Evolutionary conservation across 768 basidiomycete genomes (phyloP).

Genomic region (Mycena vitilis): DNA sequence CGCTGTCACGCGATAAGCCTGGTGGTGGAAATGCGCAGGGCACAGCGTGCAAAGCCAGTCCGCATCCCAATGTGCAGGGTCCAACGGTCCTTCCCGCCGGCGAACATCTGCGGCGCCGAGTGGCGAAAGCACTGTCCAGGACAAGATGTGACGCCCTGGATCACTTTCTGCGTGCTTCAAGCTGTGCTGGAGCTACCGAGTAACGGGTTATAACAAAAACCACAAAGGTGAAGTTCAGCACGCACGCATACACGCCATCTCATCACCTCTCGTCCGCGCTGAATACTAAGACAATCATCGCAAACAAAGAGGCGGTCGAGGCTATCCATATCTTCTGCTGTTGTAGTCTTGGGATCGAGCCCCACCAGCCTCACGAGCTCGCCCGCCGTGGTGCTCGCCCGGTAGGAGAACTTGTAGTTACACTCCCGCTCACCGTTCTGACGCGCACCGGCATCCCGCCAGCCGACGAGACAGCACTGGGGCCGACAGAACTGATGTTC

Average conservation of each 20-base stretch:
- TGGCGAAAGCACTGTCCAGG: neutral
- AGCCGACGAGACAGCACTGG: neutral
- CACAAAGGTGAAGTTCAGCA: neutral
- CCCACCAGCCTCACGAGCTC: neutral
- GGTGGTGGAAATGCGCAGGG: neutral
- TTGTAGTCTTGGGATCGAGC: neutral
- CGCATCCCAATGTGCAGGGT: neutral
- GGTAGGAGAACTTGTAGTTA: neutral
- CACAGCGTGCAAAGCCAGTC: conserved; percentile 8
- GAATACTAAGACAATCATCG: neutral
- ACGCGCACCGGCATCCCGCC: neutral
- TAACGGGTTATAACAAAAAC: no score
- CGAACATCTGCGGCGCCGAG: neutral
- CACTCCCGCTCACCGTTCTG: neutral
- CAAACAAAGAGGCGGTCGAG: neutral
- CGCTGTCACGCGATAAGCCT: neutral
- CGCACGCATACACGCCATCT: neutral
- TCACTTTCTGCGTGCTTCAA: neutral
- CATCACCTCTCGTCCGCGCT: neutral
- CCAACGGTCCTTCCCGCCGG: neutral
- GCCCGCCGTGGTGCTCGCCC: neutral
- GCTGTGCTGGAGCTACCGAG: neutral
- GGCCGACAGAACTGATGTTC: neutral
- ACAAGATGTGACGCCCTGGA: neutral
- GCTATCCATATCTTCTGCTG: neutral